Evolutionary conservation across 768 basidiomycete species (phyloP).

Genomic region (Tremella yokohamensis): DNA sequence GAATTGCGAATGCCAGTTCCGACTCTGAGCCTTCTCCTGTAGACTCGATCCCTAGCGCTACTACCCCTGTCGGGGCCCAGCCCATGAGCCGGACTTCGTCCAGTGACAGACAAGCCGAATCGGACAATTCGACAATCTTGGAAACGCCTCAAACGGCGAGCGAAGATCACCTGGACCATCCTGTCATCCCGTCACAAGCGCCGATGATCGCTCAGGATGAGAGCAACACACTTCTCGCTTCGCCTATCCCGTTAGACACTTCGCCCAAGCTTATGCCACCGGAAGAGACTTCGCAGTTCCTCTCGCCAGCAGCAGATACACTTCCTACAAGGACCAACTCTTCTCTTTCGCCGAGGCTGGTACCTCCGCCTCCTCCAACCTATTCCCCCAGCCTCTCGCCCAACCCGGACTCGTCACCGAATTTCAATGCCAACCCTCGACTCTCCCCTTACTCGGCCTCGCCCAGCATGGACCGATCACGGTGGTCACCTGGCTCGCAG

Average conservation of each 20-base stretch:
- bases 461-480: slow-evolving; percentile 4
- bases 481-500: slow-evolving; percentile 31
- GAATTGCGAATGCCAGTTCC: background rate
- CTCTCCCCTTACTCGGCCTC: slow-evolving; percentile 4
- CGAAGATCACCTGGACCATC: slow-evolving; percentile 4
- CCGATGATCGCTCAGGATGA: background rate
- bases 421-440: slow-evolving; percentile 10
- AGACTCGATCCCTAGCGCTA: background rate
- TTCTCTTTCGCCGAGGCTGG: background rate
- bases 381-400: background rate
- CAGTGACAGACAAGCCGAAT: background rate
- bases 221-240: slow-evolving; percentile 16
- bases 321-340: background rate
- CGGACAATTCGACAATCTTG: slow-evolving; percentile 22
- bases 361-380: background rate
- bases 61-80: background rate
- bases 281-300: background rate
- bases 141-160: slow-evolving; percentile 13
- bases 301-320: background rate
- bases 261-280: background rate
- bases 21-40: background rate
- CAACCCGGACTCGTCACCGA: slow-evolving; percentile 1
- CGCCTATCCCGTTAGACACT: slow-evolving; percentile 28
- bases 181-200: slow-evolving; percentile 1
- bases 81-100: background rate